phyloP scores from a whole-genome alignment of 768 basidiomycete species.

The Suillus lakei region DNA sequence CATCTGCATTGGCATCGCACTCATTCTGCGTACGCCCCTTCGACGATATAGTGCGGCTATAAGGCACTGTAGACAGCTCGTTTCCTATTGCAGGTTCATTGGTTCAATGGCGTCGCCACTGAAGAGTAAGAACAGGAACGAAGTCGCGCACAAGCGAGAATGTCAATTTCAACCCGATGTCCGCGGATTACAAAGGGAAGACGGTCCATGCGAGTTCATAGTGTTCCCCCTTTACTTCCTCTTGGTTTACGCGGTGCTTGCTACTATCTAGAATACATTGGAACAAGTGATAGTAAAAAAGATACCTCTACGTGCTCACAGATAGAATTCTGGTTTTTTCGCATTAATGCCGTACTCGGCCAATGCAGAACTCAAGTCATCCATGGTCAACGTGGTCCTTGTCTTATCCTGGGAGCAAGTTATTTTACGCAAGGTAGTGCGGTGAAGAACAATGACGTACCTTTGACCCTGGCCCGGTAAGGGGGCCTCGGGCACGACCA shows the following conservation, averaged over 20 bases:
- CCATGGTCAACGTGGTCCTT: slow-evolving; percentile 95
- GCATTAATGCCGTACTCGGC: slow-evolving; percentile 96
- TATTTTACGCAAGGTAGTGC: slow-evolving; percentile 7
- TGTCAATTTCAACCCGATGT: background rate
- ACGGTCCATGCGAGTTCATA: background rate
- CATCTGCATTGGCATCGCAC: background rate
- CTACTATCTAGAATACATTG: slow-evolving; percentile 2
- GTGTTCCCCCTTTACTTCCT: background rate
- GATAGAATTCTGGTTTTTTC: slow-evolving; percentile 93
- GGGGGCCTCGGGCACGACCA: slow-evolving; percentile 65
- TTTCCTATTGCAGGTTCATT: background rate
- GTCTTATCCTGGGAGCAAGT: slow-evolving; percentile 72
- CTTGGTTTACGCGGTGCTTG: background rate
- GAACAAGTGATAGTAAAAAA: background rate
- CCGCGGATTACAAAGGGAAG: background rate
- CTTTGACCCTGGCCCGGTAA: slow-evolving; percentile 64
- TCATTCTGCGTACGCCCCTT: background rate
- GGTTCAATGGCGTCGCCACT: background rate
- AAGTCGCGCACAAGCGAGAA: background rate
- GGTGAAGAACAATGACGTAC: slow-evolving; percentile 41
- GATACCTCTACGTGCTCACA: slow-evolving; percentile 44
- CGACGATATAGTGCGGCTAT: background rate
- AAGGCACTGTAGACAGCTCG: background rate
- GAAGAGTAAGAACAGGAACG: background rate
- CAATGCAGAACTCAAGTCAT: slow-evolving; percentile 91